Base-by-base conservation (phyloP, 495 filamentous ascomycete species). In the Lasiosphaeria miniovina region DNA sequence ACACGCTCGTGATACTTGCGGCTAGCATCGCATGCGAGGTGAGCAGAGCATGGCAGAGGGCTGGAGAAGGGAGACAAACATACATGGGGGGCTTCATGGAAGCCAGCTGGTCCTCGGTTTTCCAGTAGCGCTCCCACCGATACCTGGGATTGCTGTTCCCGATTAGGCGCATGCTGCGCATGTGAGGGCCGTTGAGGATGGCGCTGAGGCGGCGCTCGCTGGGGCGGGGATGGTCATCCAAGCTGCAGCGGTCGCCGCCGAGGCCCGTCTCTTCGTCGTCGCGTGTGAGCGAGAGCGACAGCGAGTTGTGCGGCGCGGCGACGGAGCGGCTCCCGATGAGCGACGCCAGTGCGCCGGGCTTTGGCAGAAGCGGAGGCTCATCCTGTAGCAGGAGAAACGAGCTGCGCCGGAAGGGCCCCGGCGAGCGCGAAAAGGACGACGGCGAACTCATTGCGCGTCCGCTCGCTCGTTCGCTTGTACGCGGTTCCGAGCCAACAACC, bases 1-100 rank as follows among this genome's bases (percentile, higher is more conserved):
- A 82, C 91, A 6, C 88, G 83, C 70, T 92, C 86, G 70, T 97
- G 93, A 74, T 94, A 96, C 68, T 87, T 61, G 17, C 91, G 87
- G 62, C 82, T 85, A 24, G 24, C 2, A 24, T 24, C 24, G 61
- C 31, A 14, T 34, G 48, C 36, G 6, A 36, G 35, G 46, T 60
- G 35, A 65, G 50, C 55, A 54, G 53, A 36, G 24, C 36, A n/a
- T 3, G 1, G 0, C 5, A 38, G 7, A 55, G 34, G 40, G 36
- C 54, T 17, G 15, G 52, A 17, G 7, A 33, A 33, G 48, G 35
- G 17, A 10, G 8, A 38, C 48, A 43, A 34, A 71, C 79, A 62
- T 64, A 84, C 80, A 90, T 68, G 4, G 82, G 75, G 70, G 86
- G 88, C 70, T 76, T 83, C 85, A 91, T 86, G 43, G 67, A 53